phyloP scores from a whole-genome alignment of 1,284 basidiomycete species.

The Cutaneotrichosporon mucoides region DNA sequence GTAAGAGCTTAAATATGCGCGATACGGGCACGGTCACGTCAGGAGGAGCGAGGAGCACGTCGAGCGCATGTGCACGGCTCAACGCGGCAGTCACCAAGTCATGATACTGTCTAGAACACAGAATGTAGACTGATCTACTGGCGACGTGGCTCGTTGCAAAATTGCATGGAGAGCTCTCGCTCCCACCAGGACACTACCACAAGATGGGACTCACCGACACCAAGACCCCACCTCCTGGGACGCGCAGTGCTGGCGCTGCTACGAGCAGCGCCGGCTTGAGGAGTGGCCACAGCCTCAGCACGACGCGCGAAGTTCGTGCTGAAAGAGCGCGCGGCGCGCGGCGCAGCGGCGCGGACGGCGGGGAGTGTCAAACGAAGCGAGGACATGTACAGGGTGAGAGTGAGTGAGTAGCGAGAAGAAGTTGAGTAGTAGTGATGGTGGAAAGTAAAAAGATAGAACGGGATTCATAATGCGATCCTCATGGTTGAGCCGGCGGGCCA shows the following conservation, averaged over 20 bases:
- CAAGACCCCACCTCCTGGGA: conserved; percentile 1
- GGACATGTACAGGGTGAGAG: conserved; percentile 4
- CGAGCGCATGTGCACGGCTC: no score
- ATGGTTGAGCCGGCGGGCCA: no score
- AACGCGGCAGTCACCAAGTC: no score
- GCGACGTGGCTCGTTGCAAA: no score
- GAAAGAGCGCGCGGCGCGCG: not conserved
- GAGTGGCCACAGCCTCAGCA: not conserved
- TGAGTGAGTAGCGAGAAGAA: not conserved
- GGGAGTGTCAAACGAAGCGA: conserved; percentile 8
- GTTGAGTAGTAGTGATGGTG: no score
- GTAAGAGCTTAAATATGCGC: not conserved
- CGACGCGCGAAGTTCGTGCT: not conserved
- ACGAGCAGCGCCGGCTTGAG: not conserved
- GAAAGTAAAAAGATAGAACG: no score
- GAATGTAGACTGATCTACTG: no score
- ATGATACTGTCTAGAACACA: no score
- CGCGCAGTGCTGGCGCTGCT: not conserved
- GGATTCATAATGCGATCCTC: no score
- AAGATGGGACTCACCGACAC: conserved; percentile 3
- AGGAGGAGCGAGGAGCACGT: not conserved
- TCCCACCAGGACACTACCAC: no score
- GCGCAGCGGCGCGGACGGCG: conserved; percentile 4
- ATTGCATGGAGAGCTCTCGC: no score
- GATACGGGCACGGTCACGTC: not conserved